These are phyloP conservation scores for Nymphaea thermarum DNA, from an alignment of 164 flowering plant genomes.

Conservation along the genomic window DNA sequence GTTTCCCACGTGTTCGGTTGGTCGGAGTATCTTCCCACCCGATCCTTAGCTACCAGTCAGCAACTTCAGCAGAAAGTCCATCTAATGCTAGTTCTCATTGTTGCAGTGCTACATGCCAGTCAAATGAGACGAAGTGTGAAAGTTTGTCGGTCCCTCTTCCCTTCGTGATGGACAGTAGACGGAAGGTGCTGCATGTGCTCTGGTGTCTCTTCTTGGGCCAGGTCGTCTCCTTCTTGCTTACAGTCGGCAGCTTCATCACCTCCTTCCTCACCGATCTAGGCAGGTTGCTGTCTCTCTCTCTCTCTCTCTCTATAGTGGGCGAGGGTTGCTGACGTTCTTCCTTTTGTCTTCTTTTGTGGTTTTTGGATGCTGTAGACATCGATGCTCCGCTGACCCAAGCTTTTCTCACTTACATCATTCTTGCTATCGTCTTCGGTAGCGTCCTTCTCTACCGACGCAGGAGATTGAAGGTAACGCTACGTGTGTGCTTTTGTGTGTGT, in stretches of 20 bases:
- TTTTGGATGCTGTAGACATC: constrained; percentile 31
- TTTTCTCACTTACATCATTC: constrained; percentile 30
- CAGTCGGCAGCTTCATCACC: constrained; percentile 34
- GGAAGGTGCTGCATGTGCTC: constrained; percentile 9
- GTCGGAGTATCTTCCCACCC: no score
- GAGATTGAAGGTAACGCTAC: constrained; percentile 28
- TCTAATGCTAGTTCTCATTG: no score
- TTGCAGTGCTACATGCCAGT: no score
- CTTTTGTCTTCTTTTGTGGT: background rate
- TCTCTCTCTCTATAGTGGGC: no score
- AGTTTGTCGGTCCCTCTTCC: no score
- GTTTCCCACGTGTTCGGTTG: no score
- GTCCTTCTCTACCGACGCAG: constrained; percentile 42
- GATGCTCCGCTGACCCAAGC: constrained; percentile 60
- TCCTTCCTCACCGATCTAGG: constrained; percentile 43
- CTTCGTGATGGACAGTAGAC: constrained; percentile 6
- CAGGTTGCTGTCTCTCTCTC: constrained; percentile 4
- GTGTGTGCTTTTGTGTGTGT: background rate
- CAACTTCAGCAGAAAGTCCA: no score
- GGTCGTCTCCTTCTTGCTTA: constrained; percentile 34
- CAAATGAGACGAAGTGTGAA: background rate
- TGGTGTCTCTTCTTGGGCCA: constrained; percentile 39
- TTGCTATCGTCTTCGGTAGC: constrained; percentile 57
- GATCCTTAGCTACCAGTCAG: no score
- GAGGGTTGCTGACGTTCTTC: background rate